Evolutionary conservation across 345 rosid species (phyloP), one percentile per base, ranked within the genome.

Genomic region (Brassica nigra): DNA sequence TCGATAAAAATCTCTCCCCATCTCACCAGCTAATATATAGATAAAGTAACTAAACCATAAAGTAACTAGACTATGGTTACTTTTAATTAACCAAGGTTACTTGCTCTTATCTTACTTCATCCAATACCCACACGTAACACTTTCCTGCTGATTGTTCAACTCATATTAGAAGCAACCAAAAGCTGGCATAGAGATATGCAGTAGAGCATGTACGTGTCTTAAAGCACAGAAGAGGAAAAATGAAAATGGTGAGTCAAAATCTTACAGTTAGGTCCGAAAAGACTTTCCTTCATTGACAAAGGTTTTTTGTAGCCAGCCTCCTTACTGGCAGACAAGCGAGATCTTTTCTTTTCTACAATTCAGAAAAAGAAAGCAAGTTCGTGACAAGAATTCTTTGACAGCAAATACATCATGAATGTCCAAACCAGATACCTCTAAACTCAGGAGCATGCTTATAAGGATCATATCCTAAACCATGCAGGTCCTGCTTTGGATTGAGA

Each of bases 371-470:
- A 37, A 42, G 77, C 4, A 71, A 33, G 83, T 74, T 59, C 82
- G 34, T 68, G 18, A 70, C 73, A 69, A 54, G 65, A 78, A 47
- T 11, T 49, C 65, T 34, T 76, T 30, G 63, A 58, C 52, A 64
- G 58, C 23, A 63, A 52, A 54, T 78, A 73, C 66, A 70, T 77
- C 27, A 65, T 78, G 37, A 44, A 76, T 16, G 68, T 67, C 64
- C 69, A 80, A 78, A 81, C 37, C 47, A 82, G 75, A 58, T 76
- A 95, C 99, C 97, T 87, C 97, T 87, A 79, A 95, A 93, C 81
- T 95, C 99, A 57, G 98, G 99, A 86, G 99, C 99, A 85, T 91
- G 86, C 87, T 89, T 89, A 74, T 83, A 95, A 71, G 98, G 99
- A 89, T 93, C 97, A 81, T 73, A 93, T 30, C 97, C 99, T 80